These are phyloP conservation scores for Lactifluus pinguis DNA, from an alignment of 768 basidiomycete species.

Conservation along the genomic window DNA sequence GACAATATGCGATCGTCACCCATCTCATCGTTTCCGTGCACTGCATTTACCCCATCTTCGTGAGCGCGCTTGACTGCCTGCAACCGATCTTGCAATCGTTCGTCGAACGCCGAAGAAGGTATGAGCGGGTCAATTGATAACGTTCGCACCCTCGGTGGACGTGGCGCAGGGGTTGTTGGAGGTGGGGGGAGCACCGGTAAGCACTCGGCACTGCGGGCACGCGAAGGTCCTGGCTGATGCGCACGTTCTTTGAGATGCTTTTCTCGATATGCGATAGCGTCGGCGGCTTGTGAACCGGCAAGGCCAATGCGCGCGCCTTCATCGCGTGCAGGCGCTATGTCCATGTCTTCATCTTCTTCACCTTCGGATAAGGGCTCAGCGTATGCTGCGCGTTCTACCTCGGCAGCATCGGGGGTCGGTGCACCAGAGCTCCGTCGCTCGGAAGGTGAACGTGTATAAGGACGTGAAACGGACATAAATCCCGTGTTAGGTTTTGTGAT, in stretches of 20 bases:
- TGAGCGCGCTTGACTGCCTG: conserved; percentile 36
- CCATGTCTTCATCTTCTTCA: conserved; percentile 78
- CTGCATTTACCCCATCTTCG: conserved; percentile 28
- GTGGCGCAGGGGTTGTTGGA: conserved; percentile 21
- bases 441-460: conserved; percentile 34
- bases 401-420: conserved; percentile 32
- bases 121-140: conserved; percentile 83
- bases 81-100: conserved; percentile 67
- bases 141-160: conserved; percentile 14
- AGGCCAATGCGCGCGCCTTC: conserved; percentile 78
- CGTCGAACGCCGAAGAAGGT: conserved; percentile 74
- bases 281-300: conserved; percentile 62
- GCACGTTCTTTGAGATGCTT: conserved; percentile 50
- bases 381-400: conserved; percentile 37
- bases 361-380: conserved; percentile 92
- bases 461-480: conserved; percentile 60
- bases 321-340: conserved; percentile 60
- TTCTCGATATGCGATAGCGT: conserved; percentile 82
- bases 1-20: conserved; percentile 48
- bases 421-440: conserved; percentile 32
- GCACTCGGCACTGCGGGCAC: conserved; percentile 24
- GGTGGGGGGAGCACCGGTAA: conserved; percentile 32
- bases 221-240: conserved; percentile 24
- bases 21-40: conserved; percentile 17
- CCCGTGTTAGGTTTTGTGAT: conserved; percentile 89